Conservation (phyloP, 2,329 filamentous ascomycete genomes). For the Hymenoscyphus albidus region DNA sequence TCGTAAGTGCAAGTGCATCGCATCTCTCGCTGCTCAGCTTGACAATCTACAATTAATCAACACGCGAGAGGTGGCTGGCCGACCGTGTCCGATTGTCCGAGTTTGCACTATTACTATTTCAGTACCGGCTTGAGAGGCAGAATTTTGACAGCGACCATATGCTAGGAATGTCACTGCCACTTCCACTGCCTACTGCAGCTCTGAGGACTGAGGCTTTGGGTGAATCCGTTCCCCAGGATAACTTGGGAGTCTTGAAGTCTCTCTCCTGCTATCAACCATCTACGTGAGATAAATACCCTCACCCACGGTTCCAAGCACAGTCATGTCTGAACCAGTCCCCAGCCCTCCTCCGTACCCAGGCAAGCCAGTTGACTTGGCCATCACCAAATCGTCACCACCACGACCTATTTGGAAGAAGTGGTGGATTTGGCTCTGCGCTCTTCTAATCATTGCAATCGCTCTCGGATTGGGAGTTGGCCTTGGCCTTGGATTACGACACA, state of each 20-base stretch:
- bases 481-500: slow-evolving; percentile 4
- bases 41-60: background rate
- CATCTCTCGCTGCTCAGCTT: background rate
- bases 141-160: no score
- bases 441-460: background rate
- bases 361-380: background rate
- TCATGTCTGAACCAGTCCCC: background rate
- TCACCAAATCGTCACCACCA: background rate
- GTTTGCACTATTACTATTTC: no score
- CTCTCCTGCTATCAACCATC: background rate
- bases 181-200: no score
- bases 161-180: no score
- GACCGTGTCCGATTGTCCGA: no score
- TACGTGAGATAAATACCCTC: background rate
- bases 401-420: background rate
- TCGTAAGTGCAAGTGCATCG: background rate
- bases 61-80: no score
- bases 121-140: no score
- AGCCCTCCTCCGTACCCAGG: background rate
- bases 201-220: no score
- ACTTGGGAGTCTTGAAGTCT: background rate
- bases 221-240: background rate
- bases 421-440: background rate
- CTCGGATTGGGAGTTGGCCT: slow-evolving; percentile 7
- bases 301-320: background rate